phyloP scores from a whole-genome alignment of 441 rosid species.

The Erodium moschatum region DNA sequence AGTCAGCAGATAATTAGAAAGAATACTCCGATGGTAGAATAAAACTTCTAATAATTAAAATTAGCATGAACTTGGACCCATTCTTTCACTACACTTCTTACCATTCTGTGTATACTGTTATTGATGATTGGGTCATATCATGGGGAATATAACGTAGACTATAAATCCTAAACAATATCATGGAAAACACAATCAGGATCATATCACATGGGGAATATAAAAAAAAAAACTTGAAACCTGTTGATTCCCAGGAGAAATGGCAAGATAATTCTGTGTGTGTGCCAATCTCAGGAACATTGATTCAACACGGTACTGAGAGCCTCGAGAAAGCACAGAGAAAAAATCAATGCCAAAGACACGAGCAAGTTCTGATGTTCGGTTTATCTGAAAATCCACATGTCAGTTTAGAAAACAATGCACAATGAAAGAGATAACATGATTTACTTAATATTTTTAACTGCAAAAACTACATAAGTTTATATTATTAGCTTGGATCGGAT shows the following conservation, averaged over 20 bases:
- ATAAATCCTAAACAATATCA: too few species aligned
- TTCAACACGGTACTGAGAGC: slow-evolving; percentile 96
- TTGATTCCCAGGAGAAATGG: slow-evolving; percentile 86
- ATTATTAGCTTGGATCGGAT: background rate
- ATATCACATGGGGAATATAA: slow-evolving; percentile 5
- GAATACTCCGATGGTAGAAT: too few species aligned
- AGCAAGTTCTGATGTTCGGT: slow-evolving; percentile 97
- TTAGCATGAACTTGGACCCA: too few species aligned
- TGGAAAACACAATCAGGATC: background rate
- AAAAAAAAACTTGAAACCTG: slow-evolving; percentile 42
- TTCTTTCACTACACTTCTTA: background rate
- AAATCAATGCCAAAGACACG: slow-evolving; percentile 95
- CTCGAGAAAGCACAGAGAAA: slow-evolving; percentile 97
- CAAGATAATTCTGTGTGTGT: slow-evolving; percentile 89
- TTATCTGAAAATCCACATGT: slow-evolving; percentile 56
- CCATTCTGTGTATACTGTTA: background rate
- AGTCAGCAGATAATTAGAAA: too few species aligned
- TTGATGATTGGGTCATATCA: too few species aligned
- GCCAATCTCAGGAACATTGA: slow-evolving; percentile 95
- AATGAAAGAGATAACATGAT: background rate
- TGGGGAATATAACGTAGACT: too few species aligned
- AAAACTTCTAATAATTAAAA: too few species aligned
- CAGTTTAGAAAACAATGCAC: background rate
- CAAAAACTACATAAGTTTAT: background rate
- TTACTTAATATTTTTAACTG: background rate